Percentiles rank a stretch among this genome's conserved stretches.
Conservation (phyloP, 2,329 filamentous ascomycete species). For the Diplodia sapinea region DNA sequence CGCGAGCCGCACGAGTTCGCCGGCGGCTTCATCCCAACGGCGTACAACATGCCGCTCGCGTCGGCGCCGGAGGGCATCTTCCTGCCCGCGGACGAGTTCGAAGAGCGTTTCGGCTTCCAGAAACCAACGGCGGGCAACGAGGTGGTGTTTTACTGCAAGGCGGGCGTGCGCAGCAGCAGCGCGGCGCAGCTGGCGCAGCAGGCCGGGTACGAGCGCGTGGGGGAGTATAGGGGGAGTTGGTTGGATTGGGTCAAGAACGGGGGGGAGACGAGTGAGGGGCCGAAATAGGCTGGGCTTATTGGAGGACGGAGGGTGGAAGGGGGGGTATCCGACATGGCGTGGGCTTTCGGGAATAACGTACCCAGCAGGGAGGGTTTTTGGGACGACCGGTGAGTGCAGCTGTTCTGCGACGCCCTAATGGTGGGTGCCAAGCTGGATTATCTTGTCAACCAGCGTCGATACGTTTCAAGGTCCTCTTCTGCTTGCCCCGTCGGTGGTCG, state of each 20-base stretch:
- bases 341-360: background rate
- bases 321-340: background rate
- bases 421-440: background rate
- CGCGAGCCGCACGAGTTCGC: slow-evolving; percentile 74
- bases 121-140: slow-evolving; percentile 64
- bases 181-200: slow-evolving; percentile 78
- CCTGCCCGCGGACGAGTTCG: slow-evolving; percentile 77
- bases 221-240: slow-evolving; percentile 78
- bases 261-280: slow-evolving; percentile 55
- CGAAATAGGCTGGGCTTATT: background rate
- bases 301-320: background rate
- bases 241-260: slow-evolving; percentile 80
- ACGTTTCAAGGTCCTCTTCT: background rate
- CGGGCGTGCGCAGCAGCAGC: slow-evolving; percentile 79
- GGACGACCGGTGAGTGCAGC: background rate
- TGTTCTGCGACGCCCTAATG: background rate
- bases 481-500: background rate
- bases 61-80: slow-evolving; percentile 80
- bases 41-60: slow-evolving; percentile 81
- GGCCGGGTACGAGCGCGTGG: slow-evolving; percentile 74
- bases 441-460: background rate
- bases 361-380: background rate
- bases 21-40: slow-evolving; percentile 75
- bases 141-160: slow-evolving; percentile 90
- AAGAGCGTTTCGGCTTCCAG: slow-evolving; percentile 78